A percentile compares a stretch with the other conserved stretches of the same genome.
Evolutionary conservation across 176 grass and related monocot species (phyloP).

Genomic region (Rhynchospora tenuis): DNA sequence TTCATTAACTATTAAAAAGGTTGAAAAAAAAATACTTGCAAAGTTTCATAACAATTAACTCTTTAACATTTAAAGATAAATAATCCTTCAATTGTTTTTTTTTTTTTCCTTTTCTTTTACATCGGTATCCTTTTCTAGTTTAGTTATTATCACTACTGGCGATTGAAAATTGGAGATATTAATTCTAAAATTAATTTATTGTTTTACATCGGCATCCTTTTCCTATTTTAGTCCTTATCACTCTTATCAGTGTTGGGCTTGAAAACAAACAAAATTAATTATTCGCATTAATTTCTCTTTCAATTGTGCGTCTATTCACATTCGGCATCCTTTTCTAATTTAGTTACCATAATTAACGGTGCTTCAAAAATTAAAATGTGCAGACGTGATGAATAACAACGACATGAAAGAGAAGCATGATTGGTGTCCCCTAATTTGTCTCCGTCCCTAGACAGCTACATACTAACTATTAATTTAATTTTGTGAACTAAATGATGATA

Average conservation of each 20-base stretch:
- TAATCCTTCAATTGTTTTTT: neutral
- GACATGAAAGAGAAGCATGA: neutral
- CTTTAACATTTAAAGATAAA: neutral
- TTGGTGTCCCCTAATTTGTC: neutral
- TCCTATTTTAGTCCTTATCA: no score
- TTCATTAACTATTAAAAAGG: no score
- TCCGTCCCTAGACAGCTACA: neutral
- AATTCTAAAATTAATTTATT: no score
- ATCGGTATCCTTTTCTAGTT: neutral
- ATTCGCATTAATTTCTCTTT: neutral
- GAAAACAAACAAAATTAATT: neutral
- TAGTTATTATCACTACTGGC: neutral
- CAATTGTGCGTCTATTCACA: neutral
- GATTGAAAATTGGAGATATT: neutral
- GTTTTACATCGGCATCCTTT: no score
- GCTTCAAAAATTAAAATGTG: neutral
- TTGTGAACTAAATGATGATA: neutral
- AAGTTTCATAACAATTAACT: no score
- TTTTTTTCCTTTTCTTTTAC: neutral
- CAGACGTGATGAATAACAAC: neutral
- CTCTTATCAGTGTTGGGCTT: no score
- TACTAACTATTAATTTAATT: constrained; percentile 17
- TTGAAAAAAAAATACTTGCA: no score
- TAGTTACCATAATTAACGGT: neutral
- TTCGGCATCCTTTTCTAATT: neutral